Percentiles rank a stretch among this genome's conserved stretches.
Evolutionary conservation across 257 asterid species (phyloP).

Genomic region (Plantago elongata): DNA sequence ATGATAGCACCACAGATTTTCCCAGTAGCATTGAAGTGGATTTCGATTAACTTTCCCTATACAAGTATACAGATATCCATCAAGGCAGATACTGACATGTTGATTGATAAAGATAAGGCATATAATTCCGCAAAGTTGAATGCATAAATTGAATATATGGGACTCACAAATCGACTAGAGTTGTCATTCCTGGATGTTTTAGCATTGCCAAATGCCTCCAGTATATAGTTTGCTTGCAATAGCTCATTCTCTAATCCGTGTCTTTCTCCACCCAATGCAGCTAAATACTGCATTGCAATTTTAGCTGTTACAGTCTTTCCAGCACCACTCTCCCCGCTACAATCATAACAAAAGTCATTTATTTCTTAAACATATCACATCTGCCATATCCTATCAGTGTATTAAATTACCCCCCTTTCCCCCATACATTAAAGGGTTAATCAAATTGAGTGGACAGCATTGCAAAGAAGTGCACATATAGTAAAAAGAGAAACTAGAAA

Average conservation of each 20-base stretch:
- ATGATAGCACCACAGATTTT: conserved; percentile 73
- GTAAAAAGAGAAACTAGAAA: conserved; percentile 18
- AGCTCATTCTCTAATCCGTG: conserved; percentile 64
- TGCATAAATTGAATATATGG: conserved; percentile 12
- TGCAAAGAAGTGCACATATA: conserved; percentile 7
- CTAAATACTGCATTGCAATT: conserved; percentile 75
- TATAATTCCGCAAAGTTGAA: conserved; percentile 11
- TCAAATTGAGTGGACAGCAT: conserved; percentile 1
- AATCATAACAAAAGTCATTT: conserved; percentile 26
- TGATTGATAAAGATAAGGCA: conserved; percentile 8
- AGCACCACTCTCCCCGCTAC: conserved; percentile 95
- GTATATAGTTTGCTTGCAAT: conserved; percentile 68
- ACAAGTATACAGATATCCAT: conserved; percentile 21
- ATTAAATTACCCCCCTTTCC: not conserved
- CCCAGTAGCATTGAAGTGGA: conserved; percentile 68
- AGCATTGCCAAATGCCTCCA: conserved; percentile 98
- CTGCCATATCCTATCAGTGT: conserved; percentile 2
- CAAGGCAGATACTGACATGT: conserved; percentile 18
- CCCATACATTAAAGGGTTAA: not conserved
- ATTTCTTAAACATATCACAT: conserved; percentile 8
- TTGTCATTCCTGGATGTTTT: conserved; percentile 76
- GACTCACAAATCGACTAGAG: conserved; percentile 96
- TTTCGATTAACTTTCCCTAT: conserved; percentile 83
- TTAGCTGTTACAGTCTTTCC: conserved; percentile 99
- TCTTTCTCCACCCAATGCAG: conserved; percentile 61